Conservation (phyloP, 2,329 filamentous ascomycete genomes). For the Mycosphaerelloides madeirae region DNA sequence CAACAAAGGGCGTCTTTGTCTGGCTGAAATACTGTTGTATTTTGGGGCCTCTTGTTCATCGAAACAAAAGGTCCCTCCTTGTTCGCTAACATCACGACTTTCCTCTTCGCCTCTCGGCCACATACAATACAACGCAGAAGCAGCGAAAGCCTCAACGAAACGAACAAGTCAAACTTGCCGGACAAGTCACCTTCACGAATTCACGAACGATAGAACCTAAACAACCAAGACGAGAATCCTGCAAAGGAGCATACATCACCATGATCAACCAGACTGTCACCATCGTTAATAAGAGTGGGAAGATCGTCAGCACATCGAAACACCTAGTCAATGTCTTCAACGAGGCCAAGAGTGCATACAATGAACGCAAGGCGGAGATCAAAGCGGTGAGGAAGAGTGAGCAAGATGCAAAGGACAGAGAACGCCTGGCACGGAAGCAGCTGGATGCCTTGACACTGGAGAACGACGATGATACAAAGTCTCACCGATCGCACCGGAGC, state of each 20-base stretch:
- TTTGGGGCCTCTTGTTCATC: too few relatives aligned
- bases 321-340: slow-evolving; percentile 87
- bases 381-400: slow-evolving; percentile 63
- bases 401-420: slow-evolving; percentile 37
- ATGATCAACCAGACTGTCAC: slow-evolving; percentile 68
- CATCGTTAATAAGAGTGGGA: slow-evolving; percentile 85
- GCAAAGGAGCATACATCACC: slow-evolving; percentile 5
- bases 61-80: background rate
- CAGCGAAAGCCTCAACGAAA: background rate
- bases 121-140: background rate
- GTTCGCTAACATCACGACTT: background rate
- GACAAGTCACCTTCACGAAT: background rate
- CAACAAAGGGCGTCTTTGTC: background rate
- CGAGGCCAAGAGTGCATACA: slow-evolving; percentile 82
- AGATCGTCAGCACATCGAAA: slow-evolving; percentile 86
- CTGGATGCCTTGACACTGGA: slow-evolving; percentile 47
- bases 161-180: background rate
- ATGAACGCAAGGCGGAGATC: slow-evolving; percentile 79
- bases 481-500: slow-evolving; percentile 17
- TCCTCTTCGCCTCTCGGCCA: background rate
- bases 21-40: background rate
- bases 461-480: slow-evolving; percentile 39
- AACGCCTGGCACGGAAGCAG: slow-evolving; percentile 57
- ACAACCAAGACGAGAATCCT: background rate
- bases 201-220: background rate